A percentile compares a stretch with the other conserved stretches of the same genome.
Evolutionary conservation across 2,329 filamentous ascomycete genomes (phyloP).

Genomic region (Lachnellula arida): DNA sequence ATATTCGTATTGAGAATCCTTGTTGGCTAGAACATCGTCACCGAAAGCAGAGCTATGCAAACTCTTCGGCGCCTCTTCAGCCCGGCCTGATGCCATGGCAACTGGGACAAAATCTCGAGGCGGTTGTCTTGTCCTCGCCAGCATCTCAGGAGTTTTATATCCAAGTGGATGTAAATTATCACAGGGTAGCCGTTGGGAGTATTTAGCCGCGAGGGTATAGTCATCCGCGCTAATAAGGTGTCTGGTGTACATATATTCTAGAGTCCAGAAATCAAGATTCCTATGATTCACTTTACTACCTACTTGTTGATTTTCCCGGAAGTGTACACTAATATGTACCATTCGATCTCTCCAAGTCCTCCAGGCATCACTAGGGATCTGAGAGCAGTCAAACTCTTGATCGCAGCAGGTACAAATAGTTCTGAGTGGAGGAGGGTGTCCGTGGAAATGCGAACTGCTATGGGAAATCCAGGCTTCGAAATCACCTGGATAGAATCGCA

Average conservation of each 20-base stretch:
- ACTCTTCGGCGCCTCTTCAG: conserved; percentile 46
- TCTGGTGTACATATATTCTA: conserved; percentile 35
- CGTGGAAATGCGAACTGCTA: conserved; percentile 36
- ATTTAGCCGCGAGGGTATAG: conserved; percentile 6
- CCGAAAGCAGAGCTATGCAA: too few relatives aligned
- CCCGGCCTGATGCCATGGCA: conserved; percentile 44
- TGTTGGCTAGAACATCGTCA: too few relatives aligned
- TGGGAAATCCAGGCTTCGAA: conserved; percentile 44
- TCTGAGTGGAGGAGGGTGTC: conserved; percentile 28
- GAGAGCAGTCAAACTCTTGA: conserved; percentile 11
- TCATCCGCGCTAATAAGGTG: conserved; percentile 29
- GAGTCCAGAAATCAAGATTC: conserved; percentile 39
- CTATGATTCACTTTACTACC: conserved; percentile 14
- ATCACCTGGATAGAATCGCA: conserved; percentile 37
- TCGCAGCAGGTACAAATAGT: conserved; percentile 50
- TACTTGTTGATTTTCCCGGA: conserved; percentile 15
- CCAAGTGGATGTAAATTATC: conserved; percentile 7
- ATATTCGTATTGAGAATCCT: too few relatives aligned
- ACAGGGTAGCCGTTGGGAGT: conserved; percentile 17
- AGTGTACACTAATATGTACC: conserved; percentile 46
- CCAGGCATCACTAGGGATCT: conserved; percentile 4
- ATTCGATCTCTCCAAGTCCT: conserved; percentile 37
- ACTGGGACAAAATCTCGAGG: conserved; percentile 31
- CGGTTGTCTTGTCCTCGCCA: conserved; percentile 24
- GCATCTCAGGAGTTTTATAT: conserved; percentile 13